These are phyloP conservation scores for Curvularia lunata DNA, from an alignment of 2,329 filamentous ascomycete species.

Conservation along the genomic window DNA sequence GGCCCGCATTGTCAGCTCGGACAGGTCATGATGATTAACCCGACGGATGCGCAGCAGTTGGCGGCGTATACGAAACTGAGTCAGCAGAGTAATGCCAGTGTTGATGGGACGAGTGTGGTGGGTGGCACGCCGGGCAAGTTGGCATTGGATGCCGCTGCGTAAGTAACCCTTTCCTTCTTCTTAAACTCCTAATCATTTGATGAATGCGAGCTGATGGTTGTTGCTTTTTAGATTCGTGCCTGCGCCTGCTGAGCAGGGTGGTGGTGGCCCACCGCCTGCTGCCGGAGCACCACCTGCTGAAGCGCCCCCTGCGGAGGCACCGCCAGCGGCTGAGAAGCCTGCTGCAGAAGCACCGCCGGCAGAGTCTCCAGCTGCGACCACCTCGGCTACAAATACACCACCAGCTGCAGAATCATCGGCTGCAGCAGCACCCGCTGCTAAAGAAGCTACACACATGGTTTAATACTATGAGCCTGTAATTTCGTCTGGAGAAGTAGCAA, in stretches of 20 bases:
- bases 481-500: too few species aligned
- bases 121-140: slow-evolving; percentile 34
- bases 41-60: slow-evolving; percentile 31
- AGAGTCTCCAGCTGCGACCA: background rate
- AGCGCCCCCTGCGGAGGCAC: background rate
- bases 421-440: slow-evolving; percentile 4
- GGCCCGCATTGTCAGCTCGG: slow-evolving; percentile 41
- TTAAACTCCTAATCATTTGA: too few species aligned
- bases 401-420: slow-evolving; percentile 10
- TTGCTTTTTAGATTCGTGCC: slow-evolving; percentile 28
- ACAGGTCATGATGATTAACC: slow-evolving; percentile 40
- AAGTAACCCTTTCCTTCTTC: slow-evolving; percentile 7
- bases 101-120: slow-evolving; percentile 29
- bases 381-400: background rate
- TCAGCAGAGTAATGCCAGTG: slow-evolving; percentile 30
- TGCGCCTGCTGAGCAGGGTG: slow-evolving; percentile 28
- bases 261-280: slow-evolving; percentile 19
- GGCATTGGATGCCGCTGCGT: slow-evolving; percentile 34
- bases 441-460: background rate
- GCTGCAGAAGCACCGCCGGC: background rate
- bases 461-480: too few species aligned
- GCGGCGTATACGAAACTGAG: slow-evolving; percentile 37
- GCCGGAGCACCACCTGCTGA: slow-evolving; percentile 6
- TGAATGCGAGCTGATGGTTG: slow-evolving; percentile 4
- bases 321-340: background rate